phyloP scores from a whole-genome alignment of 2,329 filamentous ascomycete species.

The Sphaerulina vaccinii region DNA sequence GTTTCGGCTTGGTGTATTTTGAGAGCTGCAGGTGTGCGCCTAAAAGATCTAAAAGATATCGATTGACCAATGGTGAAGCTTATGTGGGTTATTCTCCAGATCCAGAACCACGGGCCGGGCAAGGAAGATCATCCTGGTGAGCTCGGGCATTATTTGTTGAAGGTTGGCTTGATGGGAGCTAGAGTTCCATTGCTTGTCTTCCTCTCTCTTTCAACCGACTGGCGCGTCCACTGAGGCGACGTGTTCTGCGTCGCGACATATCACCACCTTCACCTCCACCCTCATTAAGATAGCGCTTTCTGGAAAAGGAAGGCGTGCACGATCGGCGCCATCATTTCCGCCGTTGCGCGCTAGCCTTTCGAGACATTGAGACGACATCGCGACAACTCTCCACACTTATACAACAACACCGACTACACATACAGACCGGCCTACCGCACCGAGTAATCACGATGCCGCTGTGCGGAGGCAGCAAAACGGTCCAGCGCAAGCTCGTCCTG shows the following conservation, averaged over 20 bases:
- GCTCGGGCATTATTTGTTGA: background rate
- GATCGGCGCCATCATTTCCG: background rate
- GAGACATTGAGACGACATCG: background rate
- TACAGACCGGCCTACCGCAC: background rate
- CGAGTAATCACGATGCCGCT: constrained; percentile 42
- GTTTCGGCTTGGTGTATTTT: background rate
- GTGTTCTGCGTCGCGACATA: background rate
- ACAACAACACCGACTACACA: background rate
- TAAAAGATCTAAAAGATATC: background rate
- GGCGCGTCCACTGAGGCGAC: background rate
- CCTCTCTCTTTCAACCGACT: background rate
- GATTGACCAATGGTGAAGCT: background rate
- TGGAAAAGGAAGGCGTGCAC: background rate
- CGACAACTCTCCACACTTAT: background rate
- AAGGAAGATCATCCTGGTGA: background rate
- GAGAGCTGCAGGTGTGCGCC: background rate
- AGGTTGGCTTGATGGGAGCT: too few relatives aligned
- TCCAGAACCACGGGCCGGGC: background rate
- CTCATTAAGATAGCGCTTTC: too few relatives aligned
- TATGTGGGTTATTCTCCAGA: background rate
- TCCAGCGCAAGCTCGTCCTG: constrained; percentile 94
- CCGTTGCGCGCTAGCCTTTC: background rate
- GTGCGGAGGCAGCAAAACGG: constrained; percentile 63
- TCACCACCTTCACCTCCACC: background rate
- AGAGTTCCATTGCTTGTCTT: background rate